These are phyloP conservation scores for Protoeuglena noctilucae DNA, from an alignment of 139 green algal genomes.

Conservation along the genomic window DNA sequence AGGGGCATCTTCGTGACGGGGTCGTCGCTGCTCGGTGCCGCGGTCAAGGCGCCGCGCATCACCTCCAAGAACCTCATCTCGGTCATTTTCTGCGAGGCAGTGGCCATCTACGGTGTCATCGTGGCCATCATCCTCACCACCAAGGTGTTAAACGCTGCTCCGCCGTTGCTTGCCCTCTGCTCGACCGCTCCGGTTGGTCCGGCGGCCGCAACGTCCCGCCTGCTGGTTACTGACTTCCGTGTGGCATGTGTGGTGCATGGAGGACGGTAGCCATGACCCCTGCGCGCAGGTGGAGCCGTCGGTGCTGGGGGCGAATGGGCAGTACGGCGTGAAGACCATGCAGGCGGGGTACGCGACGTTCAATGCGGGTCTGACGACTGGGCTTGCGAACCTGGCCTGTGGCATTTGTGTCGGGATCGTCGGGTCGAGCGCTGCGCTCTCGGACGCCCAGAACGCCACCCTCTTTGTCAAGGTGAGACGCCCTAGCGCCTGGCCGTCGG, in stretches of 20 bases:
- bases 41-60: constrained; percentile 81
- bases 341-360: constrained; percentile 88
- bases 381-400: constrained; percentile 91
- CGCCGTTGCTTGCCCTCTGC: constrained; percentile 7
- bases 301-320: too few relatives aligned
- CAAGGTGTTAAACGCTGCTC: constrained; percentile 59
- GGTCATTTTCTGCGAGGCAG: constrained; percentile 98
- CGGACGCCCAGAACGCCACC: constrained; percentile 90
- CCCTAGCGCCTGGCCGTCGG: too few relatives aligned
- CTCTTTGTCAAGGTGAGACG: constrained; percentile 99
- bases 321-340: constrained; percentile 27
- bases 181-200: too few relatives aligned
- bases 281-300: not conserved
- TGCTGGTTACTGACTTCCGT: too few relatives aligned
- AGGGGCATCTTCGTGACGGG: constrained; percentile 99
- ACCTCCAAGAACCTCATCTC: constrained; percentile 99
- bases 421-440: constrained; percentile 82
- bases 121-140: constrained; percentile 97
- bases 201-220: too few relatives aligned
- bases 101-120: constrained; percentile 98
- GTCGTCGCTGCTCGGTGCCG: constrained; percentile 84
- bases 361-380: constrained; percentile 73
- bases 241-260: too few relatives aligned
- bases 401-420: constrained; percentile 97
- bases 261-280: not conserved